Conservation (phyloP, 2,329 filamentous ascomycete species). For the Didymella exigua region DNA sequence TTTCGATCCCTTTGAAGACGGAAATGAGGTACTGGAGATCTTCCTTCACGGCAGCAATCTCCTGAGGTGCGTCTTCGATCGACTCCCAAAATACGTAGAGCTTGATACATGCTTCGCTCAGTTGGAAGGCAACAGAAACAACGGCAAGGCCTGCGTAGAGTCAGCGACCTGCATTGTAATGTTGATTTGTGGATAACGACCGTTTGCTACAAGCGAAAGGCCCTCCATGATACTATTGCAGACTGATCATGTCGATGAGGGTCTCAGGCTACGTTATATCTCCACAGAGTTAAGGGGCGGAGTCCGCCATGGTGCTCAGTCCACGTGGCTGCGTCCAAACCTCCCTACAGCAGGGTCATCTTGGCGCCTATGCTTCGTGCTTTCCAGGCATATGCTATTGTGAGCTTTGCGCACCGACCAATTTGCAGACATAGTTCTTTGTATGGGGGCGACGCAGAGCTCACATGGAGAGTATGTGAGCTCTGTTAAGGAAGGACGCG, state of each 20-base stretch:
- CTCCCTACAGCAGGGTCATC: background rate
- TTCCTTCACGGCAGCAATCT: conserved; percentile 20
- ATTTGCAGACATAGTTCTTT: background rate
- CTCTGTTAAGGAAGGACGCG: background rate
- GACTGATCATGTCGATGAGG: background rate
- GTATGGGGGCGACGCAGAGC: background rate
- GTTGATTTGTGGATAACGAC: background rate
- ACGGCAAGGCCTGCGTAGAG: conserved; percentile 11
- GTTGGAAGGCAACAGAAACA: conserved; percentile 13
- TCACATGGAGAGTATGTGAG: background rate
- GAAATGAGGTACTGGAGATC: conserved; percentile 20
- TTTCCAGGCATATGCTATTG: background rate
- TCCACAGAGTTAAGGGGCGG: background rate
- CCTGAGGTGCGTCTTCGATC: conserved; percentile 20
- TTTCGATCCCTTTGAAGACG: conserved; percentile 17
- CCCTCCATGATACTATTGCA: background rate
- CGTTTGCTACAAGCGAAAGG: background rate
- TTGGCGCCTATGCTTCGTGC: background rate
- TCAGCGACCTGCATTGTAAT: background rate
- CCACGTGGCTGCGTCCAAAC: background rate
- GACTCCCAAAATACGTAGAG: conserved; percentile 24
- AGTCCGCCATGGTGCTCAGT: background rate
- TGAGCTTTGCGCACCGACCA: background rate
- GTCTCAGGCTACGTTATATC: background rate
- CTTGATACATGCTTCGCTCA: conserved; percentile 16